These are phyloP conservation scores for Penicillium diatomitis DNA, from an alignment of 495 filamentous ascomycete species.

Conservation along the genomic window DNA sequence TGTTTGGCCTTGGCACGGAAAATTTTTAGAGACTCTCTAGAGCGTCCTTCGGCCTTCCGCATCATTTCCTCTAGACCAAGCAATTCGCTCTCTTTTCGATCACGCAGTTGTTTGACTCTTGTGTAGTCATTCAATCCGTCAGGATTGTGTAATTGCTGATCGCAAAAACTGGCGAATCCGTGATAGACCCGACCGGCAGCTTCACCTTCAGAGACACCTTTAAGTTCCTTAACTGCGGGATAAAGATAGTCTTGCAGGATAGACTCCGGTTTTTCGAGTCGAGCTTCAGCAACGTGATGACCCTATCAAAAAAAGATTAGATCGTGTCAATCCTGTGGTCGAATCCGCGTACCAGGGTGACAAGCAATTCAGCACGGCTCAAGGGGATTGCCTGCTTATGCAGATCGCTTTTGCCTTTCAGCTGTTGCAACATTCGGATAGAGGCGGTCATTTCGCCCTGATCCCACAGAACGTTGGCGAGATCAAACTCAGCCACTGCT, in stretches of 20 bases:
- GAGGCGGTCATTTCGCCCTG: constrained; percentile 88
- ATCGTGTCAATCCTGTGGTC: too few species aligned
- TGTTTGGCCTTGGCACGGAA: constrained; percentile 58
- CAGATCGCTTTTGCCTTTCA: constrained; percentile 52
- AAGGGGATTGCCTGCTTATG: constrained; percentile 65
- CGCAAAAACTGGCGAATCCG: constrained; percentile 90
- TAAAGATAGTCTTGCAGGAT: constrained; percentile 79
- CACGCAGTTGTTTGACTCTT: constrained; percentile 67
- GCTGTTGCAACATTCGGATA: constrained; percentile 73
- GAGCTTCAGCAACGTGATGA: constrained; percentile 80
- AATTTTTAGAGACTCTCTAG: constrained; percentile 36
- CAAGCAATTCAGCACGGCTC: constrained; percentile 70
- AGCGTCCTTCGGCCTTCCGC: constrained; percentile 39
- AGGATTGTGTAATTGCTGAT: constrained; percentile 78
- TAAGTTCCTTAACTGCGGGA: constrained; percentile 72
- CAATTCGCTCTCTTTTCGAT: constrained; percentile 74
- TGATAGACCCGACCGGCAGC: constrained; percentile 85
- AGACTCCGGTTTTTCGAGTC: constrained; percentile 83
- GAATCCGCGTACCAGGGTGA: constrained; percentile 56
- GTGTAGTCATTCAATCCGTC: constrained; percentile 78
- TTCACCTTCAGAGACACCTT: constrained; percentile 54
- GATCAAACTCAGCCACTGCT: constrained; percentile 64
- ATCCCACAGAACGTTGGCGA: constrained; percentile 87
- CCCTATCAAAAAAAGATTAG: constrained; percentile 38
- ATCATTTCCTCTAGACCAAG: constrained; percentile 53